Percentiles rank a stretch among this genome's conserved stretches.
Evolutionary conservation across 2,329 filamentous ascomycete genomes (phyloP).

Genomic region (Epichloe sibirici): DNA sequence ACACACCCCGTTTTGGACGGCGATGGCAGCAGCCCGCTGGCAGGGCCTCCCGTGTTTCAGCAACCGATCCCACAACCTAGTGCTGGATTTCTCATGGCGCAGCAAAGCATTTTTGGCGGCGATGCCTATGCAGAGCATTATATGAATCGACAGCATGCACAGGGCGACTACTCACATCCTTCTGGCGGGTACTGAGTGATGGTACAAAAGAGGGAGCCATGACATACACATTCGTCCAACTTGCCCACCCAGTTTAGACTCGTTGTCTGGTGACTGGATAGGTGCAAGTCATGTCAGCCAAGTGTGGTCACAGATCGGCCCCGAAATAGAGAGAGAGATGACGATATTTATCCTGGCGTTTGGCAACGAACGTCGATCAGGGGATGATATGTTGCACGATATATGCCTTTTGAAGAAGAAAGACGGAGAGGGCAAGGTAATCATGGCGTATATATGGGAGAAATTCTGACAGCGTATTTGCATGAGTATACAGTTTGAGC

Average conservation of each 20-base stretch:
- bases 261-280: too few species aligned
- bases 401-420: neutral
- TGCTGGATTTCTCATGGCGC: constrained; percentile 10
- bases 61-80: constrained; percentile 8
- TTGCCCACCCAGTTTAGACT: too few species aligned
- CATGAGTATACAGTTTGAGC: neutral
- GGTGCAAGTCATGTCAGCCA: too few species aligned
- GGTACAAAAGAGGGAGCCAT: neutral
- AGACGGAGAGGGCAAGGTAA: neutral
- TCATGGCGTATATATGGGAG: neutral
- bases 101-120: constrained; percentile 12
- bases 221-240: too few species aligned
- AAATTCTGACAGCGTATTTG: neutral
- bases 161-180: constrained; percentile 9
- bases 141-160: constrained; percentile 7
- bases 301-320: too few species aligned
- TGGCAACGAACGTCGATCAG: neutral
- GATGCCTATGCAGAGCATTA: constrained; percentile 11
- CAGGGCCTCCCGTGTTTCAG: constrained; percentile 11
- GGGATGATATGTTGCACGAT: neutral
- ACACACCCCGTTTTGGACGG: constrained; percentile 6
- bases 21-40: constrained; percentile 5
- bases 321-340: neutral
- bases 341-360: neutral
- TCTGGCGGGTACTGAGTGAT: constrained; percentile 3